Evolutionary conservation across 2,329 filamentous ascomycete species (phyloP).

Genomic region (Fonsecaea multimorphosa): DNA sequence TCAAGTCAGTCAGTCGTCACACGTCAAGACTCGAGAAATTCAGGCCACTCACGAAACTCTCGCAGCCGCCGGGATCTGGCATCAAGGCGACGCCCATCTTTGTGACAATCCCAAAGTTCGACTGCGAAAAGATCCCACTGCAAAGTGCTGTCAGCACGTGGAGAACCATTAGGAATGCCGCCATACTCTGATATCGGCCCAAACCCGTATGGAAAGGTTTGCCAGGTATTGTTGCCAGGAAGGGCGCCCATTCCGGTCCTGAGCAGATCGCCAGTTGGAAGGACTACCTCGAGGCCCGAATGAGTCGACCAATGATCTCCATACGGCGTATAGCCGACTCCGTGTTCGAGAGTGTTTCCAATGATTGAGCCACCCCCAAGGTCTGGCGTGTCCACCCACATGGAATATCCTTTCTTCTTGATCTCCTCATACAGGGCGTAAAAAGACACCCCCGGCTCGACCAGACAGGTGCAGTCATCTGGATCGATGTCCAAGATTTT

Average conservation of each 20-base stretch:
- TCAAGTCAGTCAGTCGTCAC: slow-evolving; percentile 51
- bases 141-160: neutral
- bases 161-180: neutral
- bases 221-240: slow-evolving; percentile 44
- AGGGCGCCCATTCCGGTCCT: slow-evolving; percentile 51
- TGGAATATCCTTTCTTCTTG: slow-evolving; percentile 45
- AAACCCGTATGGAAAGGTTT: slow-evolving; percentile 41
- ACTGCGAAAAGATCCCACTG: slow-evolving; percentile 41
- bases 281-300: slow-evolving; percentile 53
- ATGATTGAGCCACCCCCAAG: slow-evolving; percentile 16
- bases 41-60: slow-evolving; percentile 9
- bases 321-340: slow-evolving; percentile 41
- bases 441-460: slow-evolving; percentile 54
- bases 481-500: slow-evolving; percentile 47
- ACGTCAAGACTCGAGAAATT: neutral
- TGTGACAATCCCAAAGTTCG: slow-evolving; percentile 45
- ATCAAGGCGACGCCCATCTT: slow-evolving; percentile 63
- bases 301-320: slow-evolving; percentile 56
- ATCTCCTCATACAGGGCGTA: slow-evolving; percentile 49
- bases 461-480: slow-evolving; percentile 48
- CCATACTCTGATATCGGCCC: slow-evolving; percentile 46
- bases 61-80: slow-evolving; percentile 45
- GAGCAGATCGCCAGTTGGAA: slow-evolving; percentile 48
- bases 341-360: slow-evolving; percentile 45
- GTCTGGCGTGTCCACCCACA: slow-evolving; percentile 50